A percentile compares a stretch with the other conserved stretches of the same genome.
phyloP scores from a whole-genome alignment of 768 basidiomycete species.

The Chlorophyllum brunneum region DNA sequence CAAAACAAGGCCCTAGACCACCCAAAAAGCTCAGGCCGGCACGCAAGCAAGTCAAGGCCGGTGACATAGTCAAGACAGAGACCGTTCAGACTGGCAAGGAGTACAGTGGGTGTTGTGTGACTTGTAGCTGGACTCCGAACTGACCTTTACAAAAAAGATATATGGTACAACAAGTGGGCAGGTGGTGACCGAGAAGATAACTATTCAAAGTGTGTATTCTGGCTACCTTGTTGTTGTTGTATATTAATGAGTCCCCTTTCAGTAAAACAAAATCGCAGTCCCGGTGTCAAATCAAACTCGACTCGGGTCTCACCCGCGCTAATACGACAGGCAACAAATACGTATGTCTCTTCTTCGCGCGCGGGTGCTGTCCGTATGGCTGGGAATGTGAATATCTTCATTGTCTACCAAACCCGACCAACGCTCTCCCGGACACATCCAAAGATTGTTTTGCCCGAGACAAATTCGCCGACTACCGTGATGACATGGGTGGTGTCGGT shows the following conservation, averaged over 20 bases:
- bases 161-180: constrained; percentile 99
- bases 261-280: constrained; percentile 95
- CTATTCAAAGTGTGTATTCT: constrained; percentile 76
- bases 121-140: background rate
- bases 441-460: constrained; percentile 97
- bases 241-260: constrained; percentile 12
- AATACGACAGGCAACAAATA: constrained; percentile 93
- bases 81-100: constrained; percentile 92
- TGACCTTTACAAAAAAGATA: constrained; percentile 46
- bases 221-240: background rate
- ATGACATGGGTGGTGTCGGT: constrained; percentile 99
- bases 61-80: constrained; percentile 87
- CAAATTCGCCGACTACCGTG: constrained; percentile 95
- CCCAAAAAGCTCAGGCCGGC: constrained; percentile 83
- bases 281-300: constrained; percentile 82
- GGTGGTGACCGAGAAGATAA: constrained; percentile 97
- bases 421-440: constrained; percentile 80
- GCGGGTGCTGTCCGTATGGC: constrained; percentile 97
- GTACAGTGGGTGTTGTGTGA: constrained; percentile 65
- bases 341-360: constrained; percentile 90
- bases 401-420: constrained; percentile 68
- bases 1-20: constrained; percentile 9
- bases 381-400: constrained; percentile 98
- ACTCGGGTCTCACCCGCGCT: constrained; percentile 91
- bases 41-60: constrained; percentile 88